These are phyloP conservation scores for Bipolaris victoriae DNA, from an alignment of 2,329 filamentous ascomycete genomes.

Conservation along the genomic window DNA sequence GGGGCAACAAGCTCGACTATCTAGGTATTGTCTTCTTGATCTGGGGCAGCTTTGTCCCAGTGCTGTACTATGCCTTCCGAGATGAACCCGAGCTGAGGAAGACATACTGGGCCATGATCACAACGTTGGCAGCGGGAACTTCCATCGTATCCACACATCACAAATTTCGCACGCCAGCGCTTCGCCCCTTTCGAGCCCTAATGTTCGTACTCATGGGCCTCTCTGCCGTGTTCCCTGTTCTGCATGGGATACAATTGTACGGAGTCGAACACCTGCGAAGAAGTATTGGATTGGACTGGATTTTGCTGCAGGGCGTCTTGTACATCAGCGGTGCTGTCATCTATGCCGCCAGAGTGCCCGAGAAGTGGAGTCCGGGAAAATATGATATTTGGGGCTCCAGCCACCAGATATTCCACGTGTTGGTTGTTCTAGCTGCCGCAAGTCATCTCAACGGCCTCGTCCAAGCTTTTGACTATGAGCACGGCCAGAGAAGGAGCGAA, in stretches of 20 bases:
- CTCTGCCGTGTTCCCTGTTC: constrained; percentile 80
- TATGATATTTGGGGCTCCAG: constrained; percentile 94
- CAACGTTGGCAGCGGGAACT: constrained; percentile 76
- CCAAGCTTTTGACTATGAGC: constrained; percentile 85
- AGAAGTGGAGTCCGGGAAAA: constrained; percentile 74
- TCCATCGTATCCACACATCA: constrained; percentile 78
- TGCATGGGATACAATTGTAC: constrained; percentile 75
- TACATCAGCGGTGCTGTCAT: constrained; percentile 86
- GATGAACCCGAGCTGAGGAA: constrained; percentile 69
- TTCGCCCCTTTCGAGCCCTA: constrained; percentile 81
- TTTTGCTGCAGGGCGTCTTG: constrained; percentile 77
- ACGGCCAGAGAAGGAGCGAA: constrained; percentile 54
- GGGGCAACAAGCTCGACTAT: constrained; percentile 94
- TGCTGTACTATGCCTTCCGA: constrained; percentile 66
- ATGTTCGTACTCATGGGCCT: constrained; percentile 91
- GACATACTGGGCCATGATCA: constrained; percentile 81
- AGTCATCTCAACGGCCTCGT: constrained; percentile 82
- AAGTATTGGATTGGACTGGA: constrained; percentile 80
- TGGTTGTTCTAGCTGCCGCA: constrained; percentile 81
- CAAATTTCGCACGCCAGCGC: constrained; percentile 80
- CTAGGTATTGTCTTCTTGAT: constrained; percentile 92
- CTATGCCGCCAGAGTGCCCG: constrained; percentile 86
- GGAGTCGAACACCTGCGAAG: constrained; percentile 69
- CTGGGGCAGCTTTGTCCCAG: constrained; percentile 87
- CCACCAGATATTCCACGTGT: constrained; percentile 94